phyloP scores from a whole-genome alignment of 345 rosid species.

The Camelina neglecta region DNA sequence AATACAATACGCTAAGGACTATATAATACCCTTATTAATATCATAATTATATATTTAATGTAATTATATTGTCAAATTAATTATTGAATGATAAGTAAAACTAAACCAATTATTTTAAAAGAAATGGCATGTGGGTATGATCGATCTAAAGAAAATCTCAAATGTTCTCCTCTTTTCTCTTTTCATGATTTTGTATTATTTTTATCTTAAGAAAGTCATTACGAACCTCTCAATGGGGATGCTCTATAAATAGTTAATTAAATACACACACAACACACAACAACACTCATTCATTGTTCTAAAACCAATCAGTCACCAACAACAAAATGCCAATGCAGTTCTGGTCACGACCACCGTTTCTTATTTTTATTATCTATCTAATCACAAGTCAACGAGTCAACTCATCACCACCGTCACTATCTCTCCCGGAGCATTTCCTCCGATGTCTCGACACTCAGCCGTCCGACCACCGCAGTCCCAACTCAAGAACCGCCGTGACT shows the following conservation, averaged over 20 bases:
- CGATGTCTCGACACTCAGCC: slow-evolving; percentile 43
- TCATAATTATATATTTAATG: no score
- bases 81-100: no score
- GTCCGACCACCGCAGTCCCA: slow-evolving; percentile 33
- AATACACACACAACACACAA: slow-evolving; percentile 15
- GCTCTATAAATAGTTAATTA: not conserved
- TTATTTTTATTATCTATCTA: slow-evolving; percentile 2
- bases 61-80: no score
- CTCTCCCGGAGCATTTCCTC: slow-evolving; percentile 38
- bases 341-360: slow-evolving; percentile 22
- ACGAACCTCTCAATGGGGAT: no score
- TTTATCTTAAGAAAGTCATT: no score
- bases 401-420: slow-evolving; percentile 22
- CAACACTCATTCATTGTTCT: slow-evolving; percentile 12
- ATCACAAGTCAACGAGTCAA: slow-evolving; percentile 27
- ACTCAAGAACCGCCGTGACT: slow-evolving; percentile 39
- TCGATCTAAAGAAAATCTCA: no score
- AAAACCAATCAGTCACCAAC: not conserved
- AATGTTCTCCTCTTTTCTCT: no score
- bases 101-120: no score
- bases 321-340: slow-evolving; percentile 26
- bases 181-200: no score
- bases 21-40: no score
- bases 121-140: no score
- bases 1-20: not conserved